Evolutionary conservation across 139 green algal genomes (phyloP).

Genomic region (Trebouxia sp.): DNA sequence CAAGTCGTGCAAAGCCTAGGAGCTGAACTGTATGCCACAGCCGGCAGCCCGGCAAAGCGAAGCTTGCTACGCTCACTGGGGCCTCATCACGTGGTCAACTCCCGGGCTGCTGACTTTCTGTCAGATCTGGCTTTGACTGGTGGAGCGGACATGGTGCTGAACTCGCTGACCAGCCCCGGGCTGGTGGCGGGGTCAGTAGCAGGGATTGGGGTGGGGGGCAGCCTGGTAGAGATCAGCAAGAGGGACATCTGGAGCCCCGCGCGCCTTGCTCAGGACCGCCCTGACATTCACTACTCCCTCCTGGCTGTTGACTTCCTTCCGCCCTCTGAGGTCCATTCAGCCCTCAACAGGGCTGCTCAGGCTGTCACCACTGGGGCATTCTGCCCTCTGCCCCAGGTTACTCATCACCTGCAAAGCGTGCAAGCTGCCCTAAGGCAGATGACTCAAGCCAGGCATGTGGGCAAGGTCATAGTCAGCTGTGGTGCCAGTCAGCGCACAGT

Average conservation of each 20-base stretch:
- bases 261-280: slow-evolving; percentile 64
- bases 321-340: slow-evolving; percentile 45
- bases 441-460: slow-evolving; percentile 57
- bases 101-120: not conserved
- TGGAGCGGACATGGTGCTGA: slow-evolving; percentile 58
- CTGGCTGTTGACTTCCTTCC: slow-evolving; percentile 89
- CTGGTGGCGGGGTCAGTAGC: slow-evolving; percentile 81
- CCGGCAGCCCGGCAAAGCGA: slow-evolving; percentile 22
- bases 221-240: slow-evolving; percentile 87
- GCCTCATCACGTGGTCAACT: slow-evolving; percentile 5
- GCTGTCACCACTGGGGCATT: not conserved
- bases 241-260: slow-evolving; percentile 79
- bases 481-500: not conserved
- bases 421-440: slow-evolving; percentile 52
- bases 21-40: not conserved
- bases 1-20: not conserved
- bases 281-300: slow-evolving; percentile 73
- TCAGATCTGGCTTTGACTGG: not conserved
- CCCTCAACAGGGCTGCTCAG: slow-evolving; percentile 43
- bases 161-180: slow-evolving; percentile 80
- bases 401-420: slow-evolving; percentile 54
- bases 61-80: slow-evolving; percentile 25
- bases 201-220: slow-evolving; percentile 54
- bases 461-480: slow-evolving; percentile 71
- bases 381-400: slow-evolving; percentile 47